Evolutionary conservation across 2,329 filamentous ascomycete species (phyloP).

Genomic region (Fusarium sarcochroum): DNA sequence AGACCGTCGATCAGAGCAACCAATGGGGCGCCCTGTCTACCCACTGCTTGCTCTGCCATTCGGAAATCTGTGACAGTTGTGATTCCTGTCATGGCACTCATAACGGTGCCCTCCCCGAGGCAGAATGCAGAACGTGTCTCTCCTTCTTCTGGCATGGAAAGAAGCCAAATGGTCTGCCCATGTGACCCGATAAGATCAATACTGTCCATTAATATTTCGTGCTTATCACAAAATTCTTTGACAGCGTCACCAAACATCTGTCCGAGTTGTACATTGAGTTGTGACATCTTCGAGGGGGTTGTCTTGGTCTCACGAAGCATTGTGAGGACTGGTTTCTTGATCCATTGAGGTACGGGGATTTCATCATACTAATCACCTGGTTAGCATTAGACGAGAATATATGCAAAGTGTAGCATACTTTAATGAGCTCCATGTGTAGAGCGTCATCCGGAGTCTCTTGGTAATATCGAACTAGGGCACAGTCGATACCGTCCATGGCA

Average conservation of each 20-base stretch:
- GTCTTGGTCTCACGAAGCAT: constrained; percentile 68
- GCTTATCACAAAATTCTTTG: constrained; percentile 62
- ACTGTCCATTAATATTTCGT: constrained; percentile 59
- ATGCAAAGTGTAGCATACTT: neutral
- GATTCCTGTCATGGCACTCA: constrained; percentile 67
- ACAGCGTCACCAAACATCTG: constrained; percentile 68
- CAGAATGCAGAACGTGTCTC: constrained; percentile 64
- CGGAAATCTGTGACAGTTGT: constrained; percentile 72
- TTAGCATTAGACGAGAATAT: neutral
- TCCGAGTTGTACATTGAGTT: constrained; percentile 70
- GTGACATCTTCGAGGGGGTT: constrained; percentile 65
- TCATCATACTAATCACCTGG: constrained; percentile 60
- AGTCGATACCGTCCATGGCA: constrained; percentile 70
- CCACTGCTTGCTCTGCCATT: constrained; percentile 68
- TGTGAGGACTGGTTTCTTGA: constrained; percentile 69
- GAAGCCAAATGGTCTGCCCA: constrained; percentile 70
- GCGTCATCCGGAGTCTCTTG: constrained; percentile 65
- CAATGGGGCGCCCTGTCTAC: constrained; percentile 68
- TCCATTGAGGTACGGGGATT: constrained; percentile 65
- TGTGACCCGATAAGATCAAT: constrained; percentile 70
- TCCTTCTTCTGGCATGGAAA: constrained; percentile 54
- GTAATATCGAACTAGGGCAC: constrained; percentile 67
- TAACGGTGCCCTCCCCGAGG: constrained; percentile 69
- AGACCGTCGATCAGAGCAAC: constrained; percentile 71
- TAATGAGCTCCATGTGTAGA: constrained; percentile 65